phyloP scores from a whole-genome alignment of 176 grass and related monocot genomes.

The Hsuehochloa calcarea region DNA sequence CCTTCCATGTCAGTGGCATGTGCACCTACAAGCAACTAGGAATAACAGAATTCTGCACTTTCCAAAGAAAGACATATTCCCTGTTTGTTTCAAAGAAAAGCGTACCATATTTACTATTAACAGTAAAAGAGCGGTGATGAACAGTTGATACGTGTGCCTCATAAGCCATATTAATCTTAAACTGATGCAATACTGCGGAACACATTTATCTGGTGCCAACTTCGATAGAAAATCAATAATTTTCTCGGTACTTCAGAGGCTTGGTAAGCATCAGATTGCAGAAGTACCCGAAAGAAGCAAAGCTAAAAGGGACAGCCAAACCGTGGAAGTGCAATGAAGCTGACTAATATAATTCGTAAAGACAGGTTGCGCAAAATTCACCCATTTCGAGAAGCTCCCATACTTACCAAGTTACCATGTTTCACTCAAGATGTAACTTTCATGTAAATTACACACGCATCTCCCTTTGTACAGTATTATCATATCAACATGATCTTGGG shows the following conservation, averaged over 20 bases:
- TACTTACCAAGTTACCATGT: neutral
- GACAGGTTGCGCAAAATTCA: neutral
- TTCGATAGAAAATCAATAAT: neutral
- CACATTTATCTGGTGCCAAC: neutral
- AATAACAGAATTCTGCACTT: neutral
- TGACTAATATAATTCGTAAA: neutral
- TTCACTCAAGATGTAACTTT: neutral
- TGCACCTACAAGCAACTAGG: neutral
- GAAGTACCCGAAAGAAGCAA: neutral
- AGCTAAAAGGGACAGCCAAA: neutral
- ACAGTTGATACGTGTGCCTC: no score
- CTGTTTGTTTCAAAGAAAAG: neutral
- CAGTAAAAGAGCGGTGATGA: neutral
- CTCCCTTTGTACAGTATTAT: neutral
- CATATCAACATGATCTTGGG: neutral
- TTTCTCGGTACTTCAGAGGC: neutral
- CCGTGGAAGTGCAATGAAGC: neutral
- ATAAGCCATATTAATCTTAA: neutral
- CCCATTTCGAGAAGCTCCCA: neutral
- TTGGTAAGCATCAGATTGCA: neutral
- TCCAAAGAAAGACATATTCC: neutral
- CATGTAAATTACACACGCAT: neutral
- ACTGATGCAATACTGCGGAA: neutral
- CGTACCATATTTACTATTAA: neutral
- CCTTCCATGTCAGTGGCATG: neutral